These are phyloP conservation scores for Suaeda aralocaspica DNA, from an alignment of 148 eudicot genomes.

Conservation along the genomic window DNA sequence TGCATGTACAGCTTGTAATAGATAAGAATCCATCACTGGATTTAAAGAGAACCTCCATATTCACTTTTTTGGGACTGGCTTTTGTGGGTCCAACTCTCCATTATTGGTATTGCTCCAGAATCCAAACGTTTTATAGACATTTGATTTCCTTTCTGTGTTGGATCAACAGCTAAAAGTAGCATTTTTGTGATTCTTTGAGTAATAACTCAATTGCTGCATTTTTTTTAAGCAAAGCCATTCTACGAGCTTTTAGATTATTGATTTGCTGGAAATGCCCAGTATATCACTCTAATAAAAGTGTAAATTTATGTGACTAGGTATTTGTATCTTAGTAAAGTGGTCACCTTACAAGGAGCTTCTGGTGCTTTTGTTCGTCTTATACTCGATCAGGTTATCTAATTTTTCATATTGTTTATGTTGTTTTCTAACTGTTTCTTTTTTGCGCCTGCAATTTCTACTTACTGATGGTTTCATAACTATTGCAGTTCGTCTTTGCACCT, in stretches of 20 bases:
- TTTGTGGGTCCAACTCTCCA: conserved; percentile 93
- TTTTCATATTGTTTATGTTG: background rate
- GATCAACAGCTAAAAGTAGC: background rate
- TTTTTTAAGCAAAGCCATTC: background rate
- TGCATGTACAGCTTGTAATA: conserved; percentile 51
- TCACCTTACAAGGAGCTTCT: conserved; percentile 50
- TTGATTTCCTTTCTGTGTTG: background rate
- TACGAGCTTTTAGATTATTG: background rate
- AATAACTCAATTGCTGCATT: background rate
- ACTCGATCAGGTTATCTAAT: conserved; percentile 51
- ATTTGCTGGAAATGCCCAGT: background rate
- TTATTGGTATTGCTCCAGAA: conserved; percentile 61
- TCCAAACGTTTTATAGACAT: conserved; percentile 4
- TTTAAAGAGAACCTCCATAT: conserved; percentile 56
- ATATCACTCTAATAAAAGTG: conserved; percentile 8
- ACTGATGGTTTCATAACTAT: background rate
- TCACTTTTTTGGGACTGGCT: conserved; percentile 72
- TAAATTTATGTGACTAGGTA: conserved; percentile 36
- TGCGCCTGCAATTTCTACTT: conserved; percentile 5
- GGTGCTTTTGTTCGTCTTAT: conserved; percentile 61
- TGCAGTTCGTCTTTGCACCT: conserved; percentile 91
- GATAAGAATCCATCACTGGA: conserved; percentile 73
- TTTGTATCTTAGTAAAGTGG: conserved; percentile 53
- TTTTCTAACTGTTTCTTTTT: conserved; percentile 18
- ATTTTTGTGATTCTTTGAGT: background rate